Base-by-base conservation (phyloP, 176 grass and related monocot genomes). In the Paspalum vaginatum region DNA sequence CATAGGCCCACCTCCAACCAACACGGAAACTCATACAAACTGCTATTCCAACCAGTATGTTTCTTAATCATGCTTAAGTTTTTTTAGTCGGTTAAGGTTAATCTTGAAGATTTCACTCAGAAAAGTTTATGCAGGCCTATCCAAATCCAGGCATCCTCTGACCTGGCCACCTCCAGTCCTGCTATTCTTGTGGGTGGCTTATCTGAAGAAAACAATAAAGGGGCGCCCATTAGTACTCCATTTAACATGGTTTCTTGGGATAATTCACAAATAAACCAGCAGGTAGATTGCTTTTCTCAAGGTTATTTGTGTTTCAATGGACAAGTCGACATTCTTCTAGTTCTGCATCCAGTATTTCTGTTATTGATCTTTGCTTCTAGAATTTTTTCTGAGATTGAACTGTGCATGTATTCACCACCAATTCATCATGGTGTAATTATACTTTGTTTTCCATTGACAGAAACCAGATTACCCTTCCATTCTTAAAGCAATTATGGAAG, bases 171-270 rank as follows among this genome's bases (percentile, higher is more conserved):
- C 69, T 76, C 80, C 69, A 60, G 68, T 72, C 48, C 84, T 46
- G 11, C 50, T 72, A 89, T 91, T 26, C 76, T 87, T 24, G 61
- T 55, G 37, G 18, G 76, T 79, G 71, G 59, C 71, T 72, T 91
- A 63, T 87, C 87, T 7, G 90, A 91, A 78, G 81, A 63, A 47
- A 87, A 85, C 70, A 87, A 82, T 81, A 82, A 84, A 83, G 38
- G 76, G 25, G 40, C 68, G 39, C 41, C 88, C 64, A 80, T 86
- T 57, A 84, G 67, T 72, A 64, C 90, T 91, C 65, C 86, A 58
- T 78, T 91, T 80, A 73, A 83, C 79, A 86, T 91, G 51, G 91
- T 68, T 81, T 86, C 86, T 44, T 93, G 92, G 92, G 92, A 89
- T 76, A 89, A 59, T 89, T 84, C 74, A 87, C 90, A 87, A 70